Conservation (phyloP, 2,329 filamentous ascomycete genomes). For the Chalara sp. region DNA sequence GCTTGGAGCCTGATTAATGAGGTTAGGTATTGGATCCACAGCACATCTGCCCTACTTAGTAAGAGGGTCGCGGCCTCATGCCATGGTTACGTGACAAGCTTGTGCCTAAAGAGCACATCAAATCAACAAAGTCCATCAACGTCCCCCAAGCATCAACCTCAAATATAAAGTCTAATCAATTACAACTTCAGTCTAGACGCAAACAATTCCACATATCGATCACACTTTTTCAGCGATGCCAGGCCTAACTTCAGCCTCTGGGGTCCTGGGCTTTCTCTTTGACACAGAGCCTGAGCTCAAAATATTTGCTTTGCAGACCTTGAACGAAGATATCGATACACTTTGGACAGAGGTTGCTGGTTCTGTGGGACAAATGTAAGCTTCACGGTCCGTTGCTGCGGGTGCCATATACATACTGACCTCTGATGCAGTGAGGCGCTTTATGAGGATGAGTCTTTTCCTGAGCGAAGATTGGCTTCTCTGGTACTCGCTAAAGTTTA, state of each 20-base stretch:
- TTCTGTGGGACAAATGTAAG: conserved; percentile 88
- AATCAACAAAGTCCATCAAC: neutral
- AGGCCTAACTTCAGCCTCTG: conserved; percentile 87
- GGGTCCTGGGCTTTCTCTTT: conserved; percentile 88
- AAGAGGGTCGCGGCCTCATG: neutral
- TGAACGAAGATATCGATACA: conserved; percentile 94
- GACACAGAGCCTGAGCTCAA: conserved; percentile 93
- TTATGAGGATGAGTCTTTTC: conserved; percentile 93
- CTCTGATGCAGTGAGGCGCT: conserved; percentile 69
- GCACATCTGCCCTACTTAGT: too few relatives aligned
- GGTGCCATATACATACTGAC: conserved; percentile 11
- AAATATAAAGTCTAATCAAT: neutral
- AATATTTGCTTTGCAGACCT: conserved; percentile 87
- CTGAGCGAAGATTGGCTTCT: conserved; percentile 87
- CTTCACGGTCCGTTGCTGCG: conserved; percentile 9
- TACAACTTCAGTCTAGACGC: neutral
- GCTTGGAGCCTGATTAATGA: too few relatives aligned
- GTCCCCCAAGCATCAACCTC: neutral
- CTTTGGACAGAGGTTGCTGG: conserved; percentile 97
- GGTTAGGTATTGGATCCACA: too few relatives aligned
- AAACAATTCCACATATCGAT: neutral
- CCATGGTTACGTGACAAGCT: neutral
- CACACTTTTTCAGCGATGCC: conserved; percentile 54
- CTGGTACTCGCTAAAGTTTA: conserved; percentile 96
- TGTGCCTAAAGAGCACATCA: neutral